Percentiles rank a stretch among this genome's conserved stretches.
Conservation (phyloP, 179 eudicot genomes). For the Patellifolia procumbens region DNA sequence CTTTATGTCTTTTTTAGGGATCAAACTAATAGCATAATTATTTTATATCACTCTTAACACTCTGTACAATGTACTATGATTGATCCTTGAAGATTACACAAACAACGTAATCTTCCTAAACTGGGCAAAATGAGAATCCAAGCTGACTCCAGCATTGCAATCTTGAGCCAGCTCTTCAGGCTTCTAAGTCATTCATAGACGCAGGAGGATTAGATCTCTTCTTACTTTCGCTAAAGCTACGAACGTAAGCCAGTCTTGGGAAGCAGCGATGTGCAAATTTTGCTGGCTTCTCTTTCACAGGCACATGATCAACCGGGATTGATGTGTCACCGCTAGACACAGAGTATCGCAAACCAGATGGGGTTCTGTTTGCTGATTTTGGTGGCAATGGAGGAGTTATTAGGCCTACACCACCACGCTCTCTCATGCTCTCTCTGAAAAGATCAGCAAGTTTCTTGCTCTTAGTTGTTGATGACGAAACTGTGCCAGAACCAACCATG, state of each 20-base stretch:
- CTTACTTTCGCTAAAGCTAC: slow-evolving; percentile 49
- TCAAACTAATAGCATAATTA: not conserved
- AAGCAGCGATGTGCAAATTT: slow-evolving; percentile 56
- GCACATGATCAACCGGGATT: slow-evolving; percentile 31
- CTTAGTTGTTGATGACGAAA: slow-evolving; percentile 47
- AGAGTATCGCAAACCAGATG: slow-evolving; percentile 34
- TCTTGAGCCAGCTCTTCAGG: not conserved
- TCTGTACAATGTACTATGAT: slow-evolving; percentile 16
- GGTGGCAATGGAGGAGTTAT: slow-evolving; percentile 25
- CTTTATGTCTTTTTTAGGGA: not conserved
- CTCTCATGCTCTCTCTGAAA: slow-evolving; percentile 60
- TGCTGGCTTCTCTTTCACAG: slow-evolving; percentile 31
- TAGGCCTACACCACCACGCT: slow-evolving; percentile 36
- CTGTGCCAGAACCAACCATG: slow-evolving; percentile 25
- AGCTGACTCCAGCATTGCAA: not conserved
- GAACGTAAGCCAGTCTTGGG: slow-evolving; percentile 52
- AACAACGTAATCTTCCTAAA: slow-evolving; percentile 1
- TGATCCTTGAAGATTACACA: slow-evolving; percentile 6
- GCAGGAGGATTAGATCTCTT: slow-evolving; percentile 30
- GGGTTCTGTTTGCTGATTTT: slow-evolving; percentile 32
- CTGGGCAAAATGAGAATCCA: not conserved
- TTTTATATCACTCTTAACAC: not conserved
- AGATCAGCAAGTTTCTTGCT: slow-evolving; percentile 71
- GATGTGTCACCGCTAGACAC: slow-evolving; percentile 35
- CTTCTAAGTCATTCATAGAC: slow-evolving; percentile 16